Percentiles rank a stretch among this genome's conserved stretches.
phyloP scores from a whole-genome alignment of 2,329 filamentous ascomycete species.

The Diaporthe sp. region DNA sequence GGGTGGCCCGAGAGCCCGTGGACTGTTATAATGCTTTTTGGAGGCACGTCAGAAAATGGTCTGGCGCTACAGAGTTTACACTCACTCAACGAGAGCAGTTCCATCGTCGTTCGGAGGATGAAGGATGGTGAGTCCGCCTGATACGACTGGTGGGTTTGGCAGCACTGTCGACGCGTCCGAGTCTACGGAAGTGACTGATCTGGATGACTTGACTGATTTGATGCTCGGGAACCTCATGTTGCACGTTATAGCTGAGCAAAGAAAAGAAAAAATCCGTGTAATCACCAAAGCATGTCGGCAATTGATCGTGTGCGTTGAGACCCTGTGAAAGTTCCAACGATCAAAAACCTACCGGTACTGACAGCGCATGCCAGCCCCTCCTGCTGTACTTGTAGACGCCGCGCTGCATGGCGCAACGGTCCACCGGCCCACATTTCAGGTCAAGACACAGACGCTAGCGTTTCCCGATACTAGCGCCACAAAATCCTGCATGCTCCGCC shows the following conservation, averaged over 20 bases:
- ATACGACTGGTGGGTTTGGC: not conserved
- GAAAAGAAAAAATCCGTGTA: not conserved
- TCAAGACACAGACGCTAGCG: constrained; percentile 1
- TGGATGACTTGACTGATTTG: not conserved
- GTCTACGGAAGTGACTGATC: not conserved
- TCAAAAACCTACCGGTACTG: not conserved
- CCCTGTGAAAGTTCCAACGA: not conserved
- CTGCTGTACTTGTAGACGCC: not conserved
- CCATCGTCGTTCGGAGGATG: not conserved
- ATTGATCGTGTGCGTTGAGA: not conserved
- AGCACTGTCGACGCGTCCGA: constrained; percentile 8
- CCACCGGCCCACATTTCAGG: not conserved
- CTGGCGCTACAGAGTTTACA: not conserved
- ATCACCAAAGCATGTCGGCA: not conserved
- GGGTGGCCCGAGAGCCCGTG: constrained; percentile 24
- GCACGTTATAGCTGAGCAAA: not conserved
- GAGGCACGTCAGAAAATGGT: not conserved
- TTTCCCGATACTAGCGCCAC: not conserved
- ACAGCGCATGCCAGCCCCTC: not conserved
- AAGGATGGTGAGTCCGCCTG: not conserved
- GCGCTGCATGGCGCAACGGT: not conserved
- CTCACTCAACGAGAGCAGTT: constrained; percentile 21
- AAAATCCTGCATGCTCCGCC: not conserved
- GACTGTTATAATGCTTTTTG: constrained; percentile 26
- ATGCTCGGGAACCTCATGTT: constrained; percentile 7